phyloP scores from a whole-genome alignment of 805 yeast genomes.

The Cyberlindnera euphorbiae region DNA sequence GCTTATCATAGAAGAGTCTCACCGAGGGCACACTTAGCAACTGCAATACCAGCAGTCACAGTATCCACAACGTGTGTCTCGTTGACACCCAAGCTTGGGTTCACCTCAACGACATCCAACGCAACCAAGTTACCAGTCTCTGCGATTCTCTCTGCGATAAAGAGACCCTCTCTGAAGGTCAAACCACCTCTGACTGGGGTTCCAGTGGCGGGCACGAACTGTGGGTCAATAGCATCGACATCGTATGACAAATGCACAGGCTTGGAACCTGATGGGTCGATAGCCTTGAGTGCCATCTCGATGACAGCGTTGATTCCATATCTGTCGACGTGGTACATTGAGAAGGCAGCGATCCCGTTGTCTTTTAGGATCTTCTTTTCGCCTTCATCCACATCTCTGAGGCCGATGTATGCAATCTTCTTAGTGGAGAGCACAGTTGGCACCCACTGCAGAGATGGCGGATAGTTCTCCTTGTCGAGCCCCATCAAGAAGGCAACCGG shows the following conservation, averaged over 20 bases:
- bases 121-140: constrained; percentile 85
- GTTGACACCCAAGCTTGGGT: constrained; percentile 79
- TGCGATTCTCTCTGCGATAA: constrained; percentile 87
- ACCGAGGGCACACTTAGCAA: constrained; percentile 92
- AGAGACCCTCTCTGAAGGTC: constrained; percentile 90
- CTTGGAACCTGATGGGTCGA: constrained; percentile 61
- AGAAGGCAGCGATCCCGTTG: constrained; percentile 71
- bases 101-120: constrained; percentile 89
- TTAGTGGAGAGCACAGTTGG: constrained; percentile 58
- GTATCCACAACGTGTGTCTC: constrained; percentile 79
- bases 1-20: constrained; percentile 59
- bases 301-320: constrained; percentile 89
- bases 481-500: constrained; percentile 92
- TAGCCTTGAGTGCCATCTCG: constrained; percentile 78
- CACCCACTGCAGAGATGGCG: constrained; percentile 79
- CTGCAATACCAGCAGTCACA: constrained; percentile 82
- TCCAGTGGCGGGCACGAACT: constrained; percentile 94
- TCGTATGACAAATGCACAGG: constrained; percentile 93
- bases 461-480: constrained; percentile 59
- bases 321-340: constrained; percentile 95
- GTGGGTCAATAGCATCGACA: constrained; percentile 95
- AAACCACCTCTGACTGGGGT: constrained; percentile 97
- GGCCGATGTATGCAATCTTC: constrained; percentile 87
- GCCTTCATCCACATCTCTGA: constrained; percentile 87
- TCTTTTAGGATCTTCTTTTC: constrained; percentile 75